phyloP scores from a whole-genome alignment of 2,329 filamentous ascomycete species.

The Penicillium sp. region DNA sequence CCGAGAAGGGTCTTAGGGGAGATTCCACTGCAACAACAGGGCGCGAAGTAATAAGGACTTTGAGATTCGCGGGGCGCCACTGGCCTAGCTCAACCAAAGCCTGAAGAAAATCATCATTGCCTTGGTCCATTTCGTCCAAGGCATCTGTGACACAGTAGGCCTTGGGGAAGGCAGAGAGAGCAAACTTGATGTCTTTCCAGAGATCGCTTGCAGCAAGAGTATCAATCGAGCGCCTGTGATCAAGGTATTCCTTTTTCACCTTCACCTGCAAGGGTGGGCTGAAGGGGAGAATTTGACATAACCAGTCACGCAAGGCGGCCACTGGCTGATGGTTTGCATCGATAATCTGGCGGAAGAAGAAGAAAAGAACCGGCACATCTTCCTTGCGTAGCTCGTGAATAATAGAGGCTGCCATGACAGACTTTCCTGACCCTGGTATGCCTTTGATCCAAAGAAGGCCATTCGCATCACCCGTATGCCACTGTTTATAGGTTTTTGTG shows the following conservation, averaged over 20 bases:
- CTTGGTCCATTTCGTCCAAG: conserved; percentile 13
- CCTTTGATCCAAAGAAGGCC: conserved; percentile 27
- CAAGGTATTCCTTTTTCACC: neutral
- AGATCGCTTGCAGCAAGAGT: neutral
- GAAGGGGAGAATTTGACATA: conserved; percentile 15
- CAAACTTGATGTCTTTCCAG: neutral
- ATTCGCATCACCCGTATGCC: conserved; percentile 13
- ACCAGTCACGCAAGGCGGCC: conserved; percentile 23
- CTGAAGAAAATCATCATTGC: conserved; percentile 39
- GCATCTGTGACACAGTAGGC: neutral
- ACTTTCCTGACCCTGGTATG: conserved; percentile 29
- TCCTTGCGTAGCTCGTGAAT: conserved; percentile 4
- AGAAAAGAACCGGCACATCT: conserved; percentile 15
- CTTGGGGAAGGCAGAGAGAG: neutral
- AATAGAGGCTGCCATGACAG: conserved; percentile 26
- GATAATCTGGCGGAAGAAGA: conserved; percentile 31
- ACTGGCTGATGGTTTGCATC: conserved; percentile 18
- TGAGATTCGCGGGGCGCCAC: conserved; percentile 38
- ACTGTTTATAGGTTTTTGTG: conserved; percentile 9
- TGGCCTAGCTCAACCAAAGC: conserved; percentile 37
- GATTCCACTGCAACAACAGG: neutral
- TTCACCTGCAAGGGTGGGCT: conserved; percentile 11
- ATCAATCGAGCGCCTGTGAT: neutral
- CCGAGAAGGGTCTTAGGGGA: neutral
- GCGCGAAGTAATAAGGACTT: conserved; percentile 43